Percentiles rank a stretch among this genome's conserved stretches.
These are phyloP conservation scores for Malania oleifera DNA, from an alignment of 164 flowering plant species.

Conservation along the genomic window DNA sequence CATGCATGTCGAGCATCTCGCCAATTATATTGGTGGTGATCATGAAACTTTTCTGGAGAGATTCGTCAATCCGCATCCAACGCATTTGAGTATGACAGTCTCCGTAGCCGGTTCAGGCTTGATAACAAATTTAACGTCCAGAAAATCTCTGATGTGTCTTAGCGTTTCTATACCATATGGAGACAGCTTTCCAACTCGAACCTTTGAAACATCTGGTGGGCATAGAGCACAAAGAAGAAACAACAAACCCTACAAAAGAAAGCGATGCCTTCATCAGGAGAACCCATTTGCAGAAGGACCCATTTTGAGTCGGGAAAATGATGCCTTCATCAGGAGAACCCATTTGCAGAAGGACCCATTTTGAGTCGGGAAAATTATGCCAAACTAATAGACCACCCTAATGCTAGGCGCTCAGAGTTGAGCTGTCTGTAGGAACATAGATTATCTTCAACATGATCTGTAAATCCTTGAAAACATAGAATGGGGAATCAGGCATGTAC, in stretches of 20 bases:
- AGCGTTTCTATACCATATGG: slow-evolving; percentile 81
- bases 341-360: too few relatives aligned
- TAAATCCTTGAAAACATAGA: background rate
- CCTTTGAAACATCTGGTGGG: slow-evolving; percentile 78
- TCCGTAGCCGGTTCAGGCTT: slow-evolving; percentile 69
- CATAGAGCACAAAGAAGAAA: slow-evolving; percentile 86
- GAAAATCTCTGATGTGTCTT: slow-evolving; percentile 71
- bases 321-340: too few relatives aligned
- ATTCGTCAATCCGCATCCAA: slow-evolving; percentile 80
- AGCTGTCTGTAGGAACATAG: background rate
- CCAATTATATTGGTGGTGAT: too few relatives aligned
- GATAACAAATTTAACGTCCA: slow-evolving; percentile 63
- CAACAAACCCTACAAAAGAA: slow-evolving; percentile 57
- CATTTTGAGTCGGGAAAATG: too few relatives aligned
- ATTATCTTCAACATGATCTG: too few relatives aligned
- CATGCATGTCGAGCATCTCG: too few relatives aligned
- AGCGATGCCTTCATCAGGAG: too few relatives aligned
- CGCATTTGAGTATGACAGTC: slow-evolving; percentile 66
- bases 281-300: too few relatives aligned
- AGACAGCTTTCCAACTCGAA: slow-evolving; percentile 85
- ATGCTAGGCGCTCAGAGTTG: too few relatives aligned
- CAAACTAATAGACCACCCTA: too few relatives aligned
- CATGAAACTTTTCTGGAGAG: slow-evolving; percentile 64
- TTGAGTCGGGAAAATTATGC: too few relatives aligned
- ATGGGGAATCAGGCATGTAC: slow-evolving; percentile 33